Evolutionary conservation across 371 early-diverging fungal species (phyloP), one percentile per base, ranked within the genome.

Genomic region (Mortierella sp.): DNA sequence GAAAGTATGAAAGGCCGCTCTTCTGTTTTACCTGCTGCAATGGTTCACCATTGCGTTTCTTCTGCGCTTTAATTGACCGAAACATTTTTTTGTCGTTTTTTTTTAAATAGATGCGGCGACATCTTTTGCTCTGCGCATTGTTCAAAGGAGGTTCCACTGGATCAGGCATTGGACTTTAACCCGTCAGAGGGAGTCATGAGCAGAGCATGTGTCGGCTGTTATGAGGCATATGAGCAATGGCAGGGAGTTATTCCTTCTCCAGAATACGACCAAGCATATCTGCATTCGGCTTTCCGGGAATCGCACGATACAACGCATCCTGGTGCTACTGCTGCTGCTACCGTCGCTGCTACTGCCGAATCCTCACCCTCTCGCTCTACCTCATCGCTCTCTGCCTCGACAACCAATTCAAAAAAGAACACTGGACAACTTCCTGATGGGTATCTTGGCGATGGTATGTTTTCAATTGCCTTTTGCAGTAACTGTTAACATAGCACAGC

Each of bases 111-210:
- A 61, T 85, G 86, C 44, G 86, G 86, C 3, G 86, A 85, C 31
- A 85, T 85, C 37, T 85, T 81, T 74, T 85, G 86, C 70, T 78
- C 79, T 50, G 71, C 81, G 21, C 86, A 85, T 59, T 79, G 86
- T 50, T 81, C 82, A 26, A 81, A 81, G 72, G 73, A 73, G 43
- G 72, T 85, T 9, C 86, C 81, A 6, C 67, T 85, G 55, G 82
- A 81, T 51, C 70, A 76, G 5, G 48, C 79, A 8, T 54, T 85
- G 67, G 82, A 85, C 5, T 85, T 85, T 64, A 81, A 74, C 46
- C 77, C 79, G 6, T 31, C 73, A 37, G 76, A 81, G 26, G 86
- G 86, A 50, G 37, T 71, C 28, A 40, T 71, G 74, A 74, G 86
- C 26, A 54, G 86, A 28, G 78, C 86, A 50, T 85, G 86, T 31